Evolutionary conservation across 805 yeast genomes (phyloP).

Genomic region (Pichia californica): DNA sequence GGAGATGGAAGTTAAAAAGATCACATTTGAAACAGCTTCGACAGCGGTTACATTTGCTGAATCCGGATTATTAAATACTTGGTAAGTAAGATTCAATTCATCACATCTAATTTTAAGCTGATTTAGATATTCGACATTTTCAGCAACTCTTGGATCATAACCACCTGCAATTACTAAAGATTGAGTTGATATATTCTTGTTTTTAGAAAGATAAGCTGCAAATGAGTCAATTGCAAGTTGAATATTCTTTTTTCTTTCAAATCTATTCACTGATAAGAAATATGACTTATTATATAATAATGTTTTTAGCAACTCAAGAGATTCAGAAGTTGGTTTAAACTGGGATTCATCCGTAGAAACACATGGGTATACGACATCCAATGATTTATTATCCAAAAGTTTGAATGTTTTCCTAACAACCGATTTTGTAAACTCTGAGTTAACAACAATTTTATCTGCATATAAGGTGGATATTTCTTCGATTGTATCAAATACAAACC

Average conservation of each 20-base stretch:
- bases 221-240: slow-evolving; percentile 70
- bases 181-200: slow-evolving; percentile 28
- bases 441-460: slow-evolving; percentile 80
- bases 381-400: slow-evolving; percentile 30
- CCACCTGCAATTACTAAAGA: slow-evolving; percentile 85
- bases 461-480: slow-evolving; percentile 76
- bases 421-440: slow-evolving; percentile 73
- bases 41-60: neutral
- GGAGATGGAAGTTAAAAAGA: slow-evolving; percentile 75
- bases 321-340: slow-evolving; percentile 9
- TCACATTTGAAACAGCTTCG: slow-evolving; percentile 13
- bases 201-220: slow-evolving; percentile 35
- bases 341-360: slow-evolving; percentile 38
- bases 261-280: slow-evolving; percentile 78
- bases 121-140: slow-evolving; percentile 65
- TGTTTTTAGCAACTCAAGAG: slow-evolving; percentile 29
- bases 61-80: neutral
- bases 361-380: slow-evolving; percentile 71
- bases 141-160: slow-evolving; percentile 67
- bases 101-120: slow-evolving; percentile 51
- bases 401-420: slow-evolving; percentile 63
- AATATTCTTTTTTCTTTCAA: slow-evolving; percentile 80
- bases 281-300: slow-evolving; percentile 34
- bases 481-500: slow-evolving; percentile 75
- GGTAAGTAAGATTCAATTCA: slow-evolving; percentile 3